Percentiles rank a stretch among this genome's conserved stretches.
Evolutionary conservation across 305 asterid genomes (phyloP).

Genomic region (Fraxinus paxiana): DNA sequence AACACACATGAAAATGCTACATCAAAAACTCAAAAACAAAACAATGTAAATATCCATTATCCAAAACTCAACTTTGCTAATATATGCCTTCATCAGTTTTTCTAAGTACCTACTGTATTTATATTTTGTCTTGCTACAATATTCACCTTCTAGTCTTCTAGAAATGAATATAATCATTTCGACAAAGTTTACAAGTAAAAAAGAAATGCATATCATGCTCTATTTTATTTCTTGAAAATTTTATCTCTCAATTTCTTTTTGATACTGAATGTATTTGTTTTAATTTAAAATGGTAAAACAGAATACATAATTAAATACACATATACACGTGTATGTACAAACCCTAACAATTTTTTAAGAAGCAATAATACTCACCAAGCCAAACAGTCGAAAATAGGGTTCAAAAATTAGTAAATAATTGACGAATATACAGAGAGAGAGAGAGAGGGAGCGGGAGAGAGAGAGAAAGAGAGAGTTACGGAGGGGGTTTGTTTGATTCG

Average conservation of each 20-base stretch:
- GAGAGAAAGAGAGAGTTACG: conserved; percentile 32
- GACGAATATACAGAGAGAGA: background rate
- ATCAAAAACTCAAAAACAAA: conserved; percentile 3
- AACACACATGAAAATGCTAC: background rate
- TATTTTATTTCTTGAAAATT: background rate
- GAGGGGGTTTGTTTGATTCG: conserved; percentile 45
- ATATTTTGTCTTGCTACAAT: background rate
- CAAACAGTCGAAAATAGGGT: conserved; percentile 20
- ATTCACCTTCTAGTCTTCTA: background rate
- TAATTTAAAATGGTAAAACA: background rate
- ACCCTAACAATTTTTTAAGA: conserved; percentile 21
- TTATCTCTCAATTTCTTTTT: background rate
- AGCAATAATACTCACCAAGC: conserved; percentile 4
- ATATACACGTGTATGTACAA: conserved; percentile 7
- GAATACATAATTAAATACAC: background rate
- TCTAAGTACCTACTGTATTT: background rate
- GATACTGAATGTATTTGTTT: background rate
- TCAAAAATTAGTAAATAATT: background rate
- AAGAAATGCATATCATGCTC: background rate
- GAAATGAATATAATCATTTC: background rate
- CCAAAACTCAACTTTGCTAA: background rate
- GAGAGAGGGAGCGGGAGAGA: background rate
- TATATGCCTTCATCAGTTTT: background rate
- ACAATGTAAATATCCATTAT: background rate
- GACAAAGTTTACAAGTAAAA: background rate